These are phyloP conservation scores for Colletotrichum australisinense DNA, from an alignment of 2,329 filamentous ascomycete genomes.

Conservation along the genomic window DNA sequence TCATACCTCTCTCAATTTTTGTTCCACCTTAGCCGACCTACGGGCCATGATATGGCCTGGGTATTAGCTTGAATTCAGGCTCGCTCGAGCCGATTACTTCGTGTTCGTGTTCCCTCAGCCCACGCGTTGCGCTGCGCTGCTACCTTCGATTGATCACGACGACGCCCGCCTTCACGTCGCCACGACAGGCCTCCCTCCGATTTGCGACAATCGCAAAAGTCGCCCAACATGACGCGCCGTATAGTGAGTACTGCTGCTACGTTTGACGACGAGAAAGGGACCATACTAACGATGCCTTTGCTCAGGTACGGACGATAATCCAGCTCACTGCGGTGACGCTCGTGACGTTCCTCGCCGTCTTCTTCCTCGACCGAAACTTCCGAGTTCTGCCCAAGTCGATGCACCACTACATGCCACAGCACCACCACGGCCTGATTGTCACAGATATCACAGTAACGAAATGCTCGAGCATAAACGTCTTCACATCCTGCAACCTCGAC, in stretches of 20 bases:
- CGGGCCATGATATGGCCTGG: conserved; percentile 34
- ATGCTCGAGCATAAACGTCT: conserved; percentile 80
- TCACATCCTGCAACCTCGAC: conserved; percentile 82
- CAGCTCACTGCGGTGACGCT: conserved; percentile 77
- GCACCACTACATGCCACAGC: conserved; percentile 87
- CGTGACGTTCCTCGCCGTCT: conserved; percentile 76
- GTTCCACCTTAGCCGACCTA: background rate
- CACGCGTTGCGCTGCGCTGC: background rate
- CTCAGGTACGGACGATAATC: conserved; percentile 74
- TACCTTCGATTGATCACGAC: conserved; percentile 2
- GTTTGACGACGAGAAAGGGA: background rate
- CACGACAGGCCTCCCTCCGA: background rate
- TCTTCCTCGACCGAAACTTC: conserved; percentile 90
- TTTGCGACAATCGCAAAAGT: conserved; percentile 15
- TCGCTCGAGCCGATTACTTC: conserved; percentile 33
- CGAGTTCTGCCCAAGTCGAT: conserved; percentile 86
- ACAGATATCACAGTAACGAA: conserved; percentile 85
- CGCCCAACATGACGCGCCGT: conserved; percentile 39
- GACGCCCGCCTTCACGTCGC: background rate
- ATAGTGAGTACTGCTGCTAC: conserved; percentile 30
- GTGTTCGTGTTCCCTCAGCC: conserved; percentile 14
- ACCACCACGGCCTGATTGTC: conserved; percentile 85
- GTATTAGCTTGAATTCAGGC: conserved; percentile 28
- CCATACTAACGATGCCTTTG: background rate
- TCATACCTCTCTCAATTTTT: background rate